These are phyloP conservation scores for Microcera coccophila DNA, from an alignment of 2,329 filamentous ascomycete genomes.

Conservation along the genomic window DNA sequence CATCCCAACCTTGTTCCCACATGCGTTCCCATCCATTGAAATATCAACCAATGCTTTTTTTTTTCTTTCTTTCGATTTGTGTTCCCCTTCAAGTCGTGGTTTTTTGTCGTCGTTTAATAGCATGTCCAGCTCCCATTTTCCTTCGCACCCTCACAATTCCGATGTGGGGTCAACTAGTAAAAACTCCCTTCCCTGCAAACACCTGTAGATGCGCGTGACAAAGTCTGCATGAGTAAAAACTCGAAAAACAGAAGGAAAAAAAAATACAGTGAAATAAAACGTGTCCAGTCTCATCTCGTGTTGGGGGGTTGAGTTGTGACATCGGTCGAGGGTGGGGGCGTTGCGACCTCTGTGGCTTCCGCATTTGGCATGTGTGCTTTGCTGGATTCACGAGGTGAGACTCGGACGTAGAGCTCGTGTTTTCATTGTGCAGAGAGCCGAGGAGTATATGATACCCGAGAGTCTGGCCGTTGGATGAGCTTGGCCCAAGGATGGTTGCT, in stretches of 20 bases:
- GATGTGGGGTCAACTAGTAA: conserved; percentile 15
- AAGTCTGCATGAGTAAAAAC: not conserved
- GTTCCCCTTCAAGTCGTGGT: conserved; percentile 14
- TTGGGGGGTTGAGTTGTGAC: no score
- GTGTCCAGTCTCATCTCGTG: not conserved
- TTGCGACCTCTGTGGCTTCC: not conserved
- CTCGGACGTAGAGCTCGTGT: not conserved
- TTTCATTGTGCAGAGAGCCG: conserved; percentile 30
- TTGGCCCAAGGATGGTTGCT: conserved; percentile 38
- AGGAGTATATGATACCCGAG: conserved; percentile 25
- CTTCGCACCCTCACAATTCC: conserved; percentile 6
- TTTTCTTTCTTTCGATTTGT: not conserved
- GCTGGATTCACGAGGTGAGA: not conserved
- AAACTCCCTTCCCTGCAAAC: conserved; percentile 2
- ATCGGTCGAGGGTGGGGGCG: not conserved
- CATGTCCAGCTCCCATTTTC: conserved; percentile 9
- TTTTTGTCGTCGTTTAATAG: conserved; percentile 15
- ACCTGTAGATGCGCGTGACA: not conserved
- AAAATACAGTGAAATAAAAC: not conserved
- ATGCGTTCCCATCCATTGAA: not conserved
- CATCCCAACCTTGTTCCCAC: conserved; percentile 5
- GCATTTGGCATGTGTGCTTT: not conserved
- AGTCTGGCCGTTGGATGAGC: conserved; percentile 33
- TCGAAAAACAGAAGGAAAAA: not conserved
- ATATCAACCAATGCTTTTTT: conserved; percentile 7